Evolutionary conservation across 2,329 filamentous ascomycete species (phyloP), one percentile per base, ranked within the genome.

Genomic region (Elsinoe arachidis): DNA sequence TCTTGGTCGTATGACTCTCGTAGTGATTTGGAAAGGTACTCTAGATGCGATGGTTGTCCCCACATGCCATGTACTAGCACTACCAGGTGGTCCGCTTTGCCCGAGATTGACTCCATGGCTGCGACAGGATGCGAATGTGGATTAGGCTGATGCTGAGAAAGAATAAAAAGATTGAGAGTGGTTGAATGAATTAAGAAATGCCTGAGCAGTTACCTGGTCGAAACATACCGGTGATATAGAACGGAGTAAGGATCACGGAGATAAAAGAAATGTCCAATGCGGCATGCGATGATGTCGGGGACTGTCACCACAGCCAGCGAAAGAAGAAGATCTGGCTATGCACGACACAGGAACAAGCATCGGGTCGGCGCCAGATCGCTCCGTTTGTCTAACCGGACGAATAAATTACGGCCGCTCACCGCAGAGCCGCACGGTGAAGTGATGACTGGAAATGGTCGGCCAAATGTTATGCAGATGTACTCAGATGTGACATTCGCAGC

Each of bases 21-120:
- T 6, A 93, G 73, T 7, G 80, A 76, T 61, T 83, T 82, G 58
- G 84, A 85, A 59, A 92, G 76, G 57, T 81, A 83, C 60, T 77
- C 77, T 72, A 92, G 80, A 70, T 93, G 87, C 49, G 77, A 76
- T 1, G 88, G 88, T 62, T 89, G 88, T 17, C 88, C 88, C 88
- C 88, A 92, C 62, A 91, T 78, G 73, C 73, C 88, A 68, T 92
- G 88, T 55, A 90, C 84, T 44, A 92, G 77, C 41, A 92, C 86
- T 66, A 84, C 87, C 61, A 92, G 81, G 69, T 91, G 88, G 62
- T 86, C 78, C 49, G 85, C 83, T 41, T 63, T 60, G 63, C 64
- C 34, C 26, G 55, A 41, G n/a, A 44, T 55, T 11, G 54, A 37
- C 15, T 56, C 54, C 54, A 56, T 56, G 26, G 35, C 12, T 34